phyloP scores from a whole-genome alignment of 352 stramenopile species.

The Blastocystis sp. region DNA sequence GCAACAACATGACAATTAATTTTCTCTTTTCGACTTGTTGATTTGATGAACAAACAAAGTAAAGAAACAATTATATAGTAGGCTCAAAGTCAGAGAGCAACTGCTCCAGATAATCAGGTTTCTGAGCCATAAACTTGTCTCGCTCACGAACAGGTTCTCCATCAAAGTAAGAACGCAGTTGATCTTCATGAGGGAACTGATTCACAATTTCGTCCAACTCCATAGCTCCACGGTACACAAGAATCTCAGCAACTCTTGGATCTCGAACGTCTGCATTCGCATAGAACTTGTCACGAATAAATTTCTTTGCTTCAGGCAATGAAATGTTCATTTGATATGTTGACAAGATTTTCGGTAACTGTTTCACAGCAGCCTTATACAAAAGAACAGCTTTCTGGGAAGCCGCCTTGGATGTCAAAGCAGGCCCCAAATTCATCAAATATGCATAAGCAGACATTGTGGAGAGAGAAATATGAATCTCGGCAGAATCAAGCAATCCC shows the following conservation, averaged over 20 bases:
- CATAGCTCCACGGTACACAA: constrained; percentile 50
- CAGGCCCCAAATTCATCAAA: constrained; percentile 56
- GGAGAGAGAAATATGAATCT: not conserved
- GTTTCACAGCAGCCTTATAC: constrained; percentile 46
- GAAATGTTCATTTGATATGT: constrained; percentile 46
- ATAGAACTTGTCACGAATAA: constrained; percentile 47
- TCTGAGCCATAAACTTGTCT: constrained; percentile 56
- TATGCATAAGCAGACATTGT: constrained; percentile 36
- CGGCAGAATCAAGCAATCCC: too few relatives aligned
- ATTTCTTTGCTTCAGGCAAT: not conserved
- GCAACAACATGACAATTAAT: constrained; percentile 16
- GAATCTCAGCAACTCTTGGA: constrained; percentile 56
- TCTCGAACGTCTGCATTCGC: constrained; percentile 39
- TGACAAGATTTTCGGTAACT: constrained; percentile 52
- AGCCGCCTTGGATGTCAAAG: constrained; percentile 26
- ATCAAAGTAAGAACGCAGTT: constrained; percentile 17
- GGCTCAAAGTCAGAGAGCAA: constrained; percentile 50
- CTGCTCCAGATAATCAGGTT: constrained; percentile 49
- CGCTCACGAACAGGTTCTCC: not conserved
- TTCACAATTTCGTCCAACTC: constrained; percentile 39
- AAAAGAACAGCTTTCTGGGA: constrained; percentile 36
- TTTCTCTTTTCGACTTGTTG: constrained; percentile 22
- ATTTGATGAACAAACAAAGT: constrained; percentile 17
- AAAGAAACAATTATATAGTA: constrained; percentile 26
- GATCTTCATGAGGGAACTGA: constrained; percentile 42